Evolutionary conservation across 768 basidiomycete genomes (phyloP), one percentile per base, ranked within the genome.

Genomic region (Amanita exitialis): DNA sequence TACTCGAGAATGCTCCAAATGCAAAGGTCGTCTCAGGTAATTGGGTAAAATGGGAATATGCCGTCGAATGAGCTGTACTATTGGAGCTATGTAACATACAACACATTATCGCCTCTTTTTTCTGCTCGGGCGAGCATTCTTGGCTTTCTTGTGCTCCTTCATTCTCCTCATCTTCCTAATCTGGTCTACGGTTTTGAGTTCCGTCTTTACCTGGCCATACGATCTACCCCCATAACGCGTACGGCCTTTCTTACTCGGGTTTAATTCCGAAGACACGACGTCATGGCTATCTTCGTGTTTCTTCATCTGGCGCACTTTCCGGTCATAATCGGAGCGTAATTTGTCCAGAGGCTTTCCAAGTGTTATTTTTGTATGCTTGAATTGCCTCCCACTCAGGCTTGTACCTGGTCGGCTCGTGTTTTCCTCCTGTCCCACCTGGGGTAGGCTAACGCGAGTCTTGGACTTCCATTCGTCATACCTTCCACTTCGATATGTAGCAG

Each of bases 391-490:
- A 7, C 74, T 74, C 28, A 60, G 60, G 12, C 77, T 75, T 9
- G 68, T 65, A n/a, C 58, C 51, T n/a, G 61, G 63, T 42, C 57
- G 56, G 37, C 62, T 57, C 25, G 62, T 60, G 43, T 73, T 70
- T 64, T 95, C 93, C 3, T 69, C 73, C 62, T 96, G 93, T 16
- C 94, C 94, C n/a, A 86, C 73, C 53, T 77, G 77, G 0, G 93
- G 93, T 32, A 97, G 64, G 53, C 68, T 75, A n/a, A 80, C 68
- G 35, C 78, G 82, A 46, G 74, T 81, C 66, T 88, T 90, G 54
- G 78, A 73, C 65, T 86, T 88, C 96, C 96, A 99, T 63, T 95
- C 92, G 51, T 95, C 90, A 64, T 90, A 99, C 13, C 90, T 81
- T 9, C 96, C 96, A 58, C 87, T 91, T 47, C 88, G 83, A 68